Conservation (phyloP, 1,139 yeast species). For the Yamadazyma dendronema region DNA sequence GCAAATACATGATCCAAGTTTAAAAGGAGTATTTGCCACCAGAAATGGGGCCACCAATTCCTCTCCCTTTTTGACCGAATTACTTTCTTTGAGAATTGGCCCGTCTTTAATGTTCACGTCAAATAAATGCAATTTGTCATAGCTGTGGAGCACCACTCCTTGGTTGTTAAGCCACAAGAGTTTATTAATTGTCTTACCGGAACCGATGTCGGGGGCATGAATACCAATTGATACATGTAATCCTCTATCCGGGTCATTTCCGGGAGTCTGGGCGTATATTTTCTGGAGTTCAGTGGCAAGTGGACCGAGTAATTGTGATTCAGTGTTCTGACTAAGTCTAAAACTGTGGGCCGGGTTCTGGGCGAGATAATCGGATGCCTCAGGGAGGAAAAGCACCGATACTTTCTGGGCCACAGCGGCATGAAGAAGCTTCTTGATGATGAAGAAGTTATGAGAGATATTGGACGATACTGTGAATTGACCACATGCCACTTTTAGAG, state of each 20-base stretch:
- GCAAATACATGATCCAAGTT: constrained; percentile 74
- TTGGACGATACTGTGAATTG: constrained; percentile 78
- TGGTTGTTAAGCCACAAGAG: constrained; percentile 58
- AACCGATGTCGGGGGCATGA: constrained; percentile 68
- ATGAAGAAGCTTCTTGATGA: constrained; percentile 57
- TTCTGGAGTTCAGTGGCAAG: constrained; percentile 47
- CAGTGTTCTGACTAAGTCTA: constrained; percentile 51
- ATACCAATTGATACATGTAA: constrained; percentile 60
- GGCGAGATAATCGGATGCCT: constrained; percentile 88
- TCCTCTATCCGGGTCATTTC: constrained; percentile 15
- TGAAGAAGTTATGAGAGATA: constrained; percentile 54
- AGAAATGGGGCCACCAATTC: constrained; percentile 52
- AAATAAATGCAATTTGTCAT: constrained; percentile 85
- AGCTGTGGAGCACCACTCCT: constrained; percentile 65
- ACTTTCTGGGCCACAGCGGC: constrained; percentile 61
- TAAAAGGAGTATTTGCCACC: constrained; percentile 35
- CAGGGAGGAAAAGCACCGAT: constrained; percentile 78
- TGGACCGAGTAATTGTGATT: constrained; percentile 48
- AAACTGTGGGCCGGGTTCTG: constrained; percentile 65
- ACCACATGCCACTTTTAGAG: constrained; percentile 66
- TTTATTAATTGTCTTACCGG: constrained; percentile 64
- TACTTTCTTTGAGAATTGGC: constrained; percentile 70
- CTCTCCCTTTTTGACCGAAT: constrained; percentile 79
- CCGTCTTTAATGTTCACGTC: constrained; percentile 83
- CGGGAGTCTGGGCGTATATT: constrained; percentile 10